phyloP scores from a whole-genome alignment of 228 moss, liverwort and hornwort genomes.

The Sphagnum magellanicum region DNA sequence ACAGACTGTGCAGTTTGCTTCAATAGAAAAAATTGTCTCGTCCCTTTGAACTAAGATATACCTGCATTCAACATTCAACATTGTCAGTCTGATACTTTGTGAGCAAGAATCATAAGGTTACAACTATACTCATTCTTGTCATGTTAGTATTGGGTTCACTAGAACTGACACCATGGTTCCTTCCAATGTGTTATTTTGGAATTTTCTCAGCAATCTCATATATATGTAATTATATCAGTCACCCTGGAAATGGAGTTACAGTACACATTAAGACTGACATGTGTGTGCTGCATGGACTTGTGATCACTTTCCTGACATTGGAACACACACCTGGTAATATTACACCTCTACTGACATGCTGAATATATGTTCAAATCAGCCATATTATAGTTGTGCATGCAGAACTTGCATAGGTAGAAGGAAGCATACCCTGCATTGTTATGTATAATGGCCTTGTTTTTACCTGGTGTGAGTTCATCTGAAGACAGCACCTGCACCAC shows the following conservation, averaged over 20 bases:
- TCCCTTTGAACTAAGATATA: constrained; percentile 67
- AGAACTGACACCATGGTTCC: too few species aligned
- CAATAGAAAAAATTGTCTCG: constrained; percentile 52
- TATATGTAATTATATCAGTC: constrained; percentile 1
- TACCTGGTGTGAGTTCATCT: constrained; percentile 71
- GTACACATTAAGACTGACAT: neutral
- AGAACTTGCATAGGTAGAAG: constrained; percentile 1
- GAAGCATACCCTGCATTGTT: constrained; percentile 68
- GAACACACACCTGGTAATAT: neutral
- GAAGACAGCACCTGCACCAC: constrained; percentile 55
- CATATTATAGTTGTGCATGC: neutral
- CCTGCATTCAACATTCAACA: constrained; percentile 19
- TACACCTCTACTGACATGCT: neutral
- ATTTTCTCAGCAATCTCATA: neutral
- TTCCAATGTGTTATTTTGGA: too few species aligned
- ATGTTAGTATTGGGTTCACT: too few species aligned
- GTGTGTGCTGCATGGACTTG: neutral
- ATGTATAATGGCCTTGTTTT: constrained; percentile 87
- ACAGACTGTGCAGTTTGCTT: constrained; percentile 81
- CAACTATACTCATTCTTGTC: too few species aligned
- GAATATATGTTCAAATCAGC: neutral
- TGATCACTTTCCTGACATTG: neutral
- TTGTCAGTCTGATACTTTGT: too few species aligned
- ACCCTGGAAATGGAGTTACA: neutral
- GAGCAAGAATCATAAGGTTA: too few species aligned